Conservation (phyloP, 108 stramenopile species). For the Fragilaria crotonensis region DNA sequence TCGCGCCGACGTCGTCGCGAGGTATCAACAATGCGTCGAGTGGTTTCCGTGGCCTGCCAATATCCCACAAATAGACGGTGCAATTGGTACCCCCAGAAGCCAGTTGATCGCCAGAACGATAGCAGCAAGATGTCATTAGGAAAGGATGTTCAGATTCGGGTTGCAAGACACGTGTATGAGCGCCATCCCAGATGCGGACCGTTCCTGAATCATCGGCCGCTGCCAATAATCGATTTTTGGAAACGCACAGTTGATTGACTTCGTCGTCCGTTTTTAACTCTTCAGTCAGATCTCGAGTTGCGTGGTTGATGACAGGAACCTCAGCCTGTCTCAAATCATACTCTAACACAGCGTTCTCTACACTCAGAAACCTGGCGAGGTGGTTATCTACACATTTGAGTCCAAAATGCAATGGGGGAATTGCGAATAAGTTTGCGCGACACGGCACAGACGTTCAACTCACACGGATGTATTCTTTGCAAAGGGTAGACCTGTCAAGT, state of each 20-base stretch:
- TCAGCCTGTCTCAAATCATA: slow-evolving; percentile 36
- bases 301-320: slow-evolving; percentile 22
- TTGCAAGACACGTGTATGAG: slow-evolving; percentile 22
- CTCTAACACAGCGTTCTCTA: slow-evolving; percentile 24
- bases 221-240: slow-evolving; percentile 27
- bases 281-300: slow-evolving; percentile 15
- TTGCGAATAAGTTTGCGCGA: no score
- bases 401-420: no score
- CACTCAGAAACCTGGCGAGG: slow-evolving; percentile 23
- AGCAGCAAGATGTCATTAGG: slow-evolving; percentile 53
- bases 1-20: slow-evolving; percentile 15
- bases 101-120: slow-evolving; percentile 45
- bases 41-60: slow-evolving; percentile 21
- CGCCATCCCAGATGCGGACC: slow-evolving; percentile 36
- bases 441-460: slow-evolving; percentile 2
- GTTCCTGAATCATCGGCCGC: slow-evolving; percentile 65
- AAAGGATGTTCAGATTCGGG: slow-evolving; percentile 45
- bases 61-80: slow-evolving; percentile 66
- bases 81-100: slow-evolving; percentile 79
- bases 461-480: slow-evolving; percentile 20
- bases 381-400: no score
- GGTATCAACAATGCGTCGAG: slow-evolving; percentile 23
- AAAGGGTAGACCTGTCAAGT: not conserved
- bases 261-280: slow-evolving; percentile 37
- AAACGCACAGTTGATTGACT: slow-evolving; percentile 35